Evolutionary conservation across 768 basidiomycete species (phyloP).

Genomic region (Mycena galopus): DNA sequence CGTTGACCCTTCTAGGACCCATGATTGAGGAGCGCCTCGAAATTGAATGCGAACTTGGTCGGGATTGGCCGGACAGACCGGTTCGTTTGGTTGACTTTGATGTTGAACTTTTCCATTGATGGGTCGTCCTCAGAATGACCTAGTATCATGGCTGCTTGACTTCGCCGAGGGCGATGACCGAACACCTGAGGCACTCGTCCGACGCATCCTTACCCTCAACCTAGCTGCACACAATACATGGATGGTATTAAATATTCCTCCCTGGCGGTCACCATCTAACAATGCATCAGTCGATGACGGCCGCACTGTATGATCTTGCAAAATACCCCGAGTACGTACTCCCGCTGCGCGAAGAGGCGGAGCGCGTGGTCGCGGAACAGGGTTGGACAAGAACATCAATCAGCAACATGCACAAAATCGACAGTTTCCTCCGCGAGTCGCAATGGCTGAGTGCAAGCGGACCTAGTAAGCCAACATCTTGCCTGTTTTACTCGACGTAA

Average conservation of each 20-base stretch:
- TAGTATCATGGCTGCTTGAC: neutral
- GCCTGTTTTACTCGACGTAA: neutral
- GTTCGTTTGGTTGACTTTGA: neutral
- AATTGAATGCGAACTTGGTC: neutral
- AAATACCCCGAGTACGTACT: neutral
- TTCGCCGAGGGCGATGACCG: neutral
- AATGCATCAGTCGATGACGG: neutral
- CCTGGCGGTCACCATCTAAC: neutral
- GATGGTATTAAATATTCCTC: neutral
- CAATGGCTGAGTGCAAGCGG: neutral
- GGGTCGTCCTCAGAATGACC: neutral
- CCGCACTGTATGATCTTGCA: neutral
- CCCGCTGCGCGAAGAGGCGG: neutral
- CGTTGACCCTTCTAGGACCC: neutral
- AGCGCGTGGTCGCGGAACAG: neutral
- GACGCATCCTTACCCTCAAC: neutral
- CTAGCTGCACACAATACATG: neutral
- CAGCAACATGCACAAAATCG: neutral
- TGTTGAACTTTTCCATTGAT: neutral
- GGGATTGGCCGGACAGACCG: neutral
- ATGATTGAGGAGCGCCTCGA: neutral
- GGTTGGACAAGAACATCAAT: neutral
- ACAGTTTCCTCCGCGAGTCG: neutral
- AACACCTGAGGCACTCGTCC: neutral
- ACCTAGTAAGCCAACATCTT: neutral